Percentiles rank a stretch among this genome's conserved stretches.
phyloP scores from a whole-genome alignment of 139 green algal species.

The Picochlorum sp. region DNA sequence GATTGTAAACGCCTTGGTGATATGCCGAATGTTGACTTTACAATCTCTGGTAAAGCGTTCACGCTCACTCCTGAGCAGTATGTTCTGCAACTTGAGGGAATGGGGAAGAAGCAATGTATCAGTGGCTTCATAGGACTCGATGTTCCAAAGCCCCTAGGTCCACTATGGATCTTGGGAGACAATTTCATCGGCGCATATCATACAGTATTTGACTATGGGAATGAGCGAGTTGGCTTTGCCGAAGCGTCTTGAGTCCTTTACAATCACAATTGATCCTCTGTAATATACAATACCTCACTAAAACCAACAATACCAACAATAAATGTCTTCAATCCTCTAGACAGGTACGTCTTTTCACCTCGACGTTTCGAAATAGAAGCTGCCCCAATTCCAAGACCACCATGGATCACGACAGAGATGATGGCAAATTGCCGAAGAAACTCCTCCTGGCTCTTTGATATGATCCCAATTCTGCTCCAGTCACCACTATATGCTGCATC shows the following conservation, averaged over 20 bases:
- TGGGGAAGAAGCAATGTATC: slow-evolving; percentile 72
- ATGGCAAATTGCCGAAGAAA: slow-evolving; percentile 6
- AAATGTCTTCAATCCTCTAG: slow-evolving; percentile 3
- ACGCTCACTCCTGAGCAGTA: slow-evolving; percentile 77
- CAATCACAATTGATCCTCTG: slow-evolving; percentile 1
- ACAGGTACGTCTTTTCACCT: neutral
- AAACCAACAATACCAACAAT: slow-evolving; percentile 4
- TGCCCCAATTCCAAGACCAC: neutral
- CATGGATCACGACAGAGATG: neutral
- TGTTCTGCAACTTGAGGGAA: slow-evolving; percentile 62
- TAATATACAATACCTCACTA: slow-evolving; percentile 4
- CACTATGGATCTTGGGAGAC: slow-evolving; percentile 96
- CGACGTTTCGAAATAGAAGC: neutral
- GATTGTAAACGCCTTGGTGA: slow-evolving; percentile 67
- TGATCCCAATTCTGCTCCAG: slow-evolving; percentile 37
- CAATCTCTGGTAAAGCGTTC: slow-evolving; percentile 70
- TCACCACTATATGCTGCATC: slow-evolving; percentile 35
- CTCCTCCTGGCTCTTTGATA: slow-evolving; percentile 24
- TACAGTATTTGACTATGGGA: slow-evolving; percentile 89
- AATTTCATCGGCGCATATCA: slow-evolving; percentile 93
- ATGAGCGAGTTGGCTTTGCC: slow-evolving; percentile 85
- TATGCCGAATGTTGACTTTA: slow-evolving; percentile 76
- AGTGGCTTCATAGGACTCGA: slow-evolving; percentile 96
- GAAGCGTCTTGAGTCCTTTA: slow-evolving; percentile 32
- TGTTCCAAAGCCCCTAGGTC: slow-evolving; percentile 64